Evolutionary conservation across 208 protist species (phyloP).

Genomic region (Leishmania major): DNA sequence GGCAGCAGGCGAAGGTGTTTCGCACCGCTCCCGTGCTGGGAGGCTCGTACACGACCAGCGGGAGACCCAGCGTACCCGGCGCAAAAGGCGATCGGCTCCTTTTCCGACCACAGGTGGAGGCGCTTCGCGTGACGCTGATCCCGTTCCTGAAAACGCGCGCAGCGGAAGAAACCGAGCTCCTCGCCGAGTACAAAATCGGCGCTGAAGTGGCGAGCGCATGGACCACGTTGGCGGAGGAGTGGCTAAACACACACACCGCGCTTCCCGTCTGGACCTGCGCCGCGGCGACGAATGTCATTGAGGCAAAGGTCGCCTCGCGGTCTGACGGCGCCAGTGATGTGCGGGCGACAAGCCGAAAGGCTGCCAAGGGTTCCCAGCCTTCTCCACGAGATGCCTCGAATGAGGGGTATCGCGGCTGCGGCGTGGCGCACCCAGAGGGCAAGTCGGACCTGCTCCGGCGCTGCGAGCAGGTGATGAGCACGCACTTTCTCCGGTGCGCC

Average conservation of each 20-base stretch:
- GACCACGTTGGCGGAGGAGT: slow-evolving; percentile 30
- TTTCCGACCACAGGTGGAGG: slow-evolving; percentile 47
- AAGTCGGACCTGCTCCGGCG: slow-evolving; percentile 53
- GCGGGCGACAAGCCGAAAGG: background rate
- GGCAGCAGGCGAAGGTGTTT: slow-evolving; percentile 79
- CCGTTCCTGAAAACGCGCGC: slow-evolving; percentile 54
- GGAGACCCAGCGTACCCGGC: background rate
- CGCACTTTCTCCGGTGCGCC: slow-evolving; percentile 44
- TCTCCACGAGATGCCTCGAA: slow-evolving; percentile 1
- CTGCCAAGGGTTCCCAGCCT: background rate
- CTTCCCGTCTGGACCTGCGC: slow-evolving; percentile 57
- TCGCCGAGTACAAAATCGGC: slow-evolving; percentile 27
- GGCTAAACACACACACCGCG: slow-evolving; percentile 31
- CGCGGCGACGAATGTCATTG: slow-evolving; percentile 5
- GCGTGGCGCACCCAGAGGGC: slow-evolving; percentile 59
- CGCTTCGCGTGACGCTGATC: slow-evolving; percentile 41
- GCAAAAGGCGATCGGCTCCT: slow-evolving; percentile 18
- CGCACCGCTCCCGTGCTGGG: slow-evolving; percentile 56
- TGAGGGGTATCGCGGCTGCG: slow-evolving; percentile 30
- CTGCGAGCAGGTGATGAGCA: slow-evolving; percentile 50
- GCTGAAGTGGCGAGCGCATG: slow-evolving; percentile 34
- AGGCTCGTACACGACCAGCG: slow-evolving; percentile 45
- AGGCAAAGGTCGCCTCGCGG: slow-evolving; percentile 20
- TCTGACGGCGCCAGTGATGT: background rate
- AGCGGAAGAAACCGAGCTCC: slow-evolving; percentile 24